Conservation (phyloP, 2,329 filamentous ascomycete genomes). For the Neurospora sp. region DNA sequence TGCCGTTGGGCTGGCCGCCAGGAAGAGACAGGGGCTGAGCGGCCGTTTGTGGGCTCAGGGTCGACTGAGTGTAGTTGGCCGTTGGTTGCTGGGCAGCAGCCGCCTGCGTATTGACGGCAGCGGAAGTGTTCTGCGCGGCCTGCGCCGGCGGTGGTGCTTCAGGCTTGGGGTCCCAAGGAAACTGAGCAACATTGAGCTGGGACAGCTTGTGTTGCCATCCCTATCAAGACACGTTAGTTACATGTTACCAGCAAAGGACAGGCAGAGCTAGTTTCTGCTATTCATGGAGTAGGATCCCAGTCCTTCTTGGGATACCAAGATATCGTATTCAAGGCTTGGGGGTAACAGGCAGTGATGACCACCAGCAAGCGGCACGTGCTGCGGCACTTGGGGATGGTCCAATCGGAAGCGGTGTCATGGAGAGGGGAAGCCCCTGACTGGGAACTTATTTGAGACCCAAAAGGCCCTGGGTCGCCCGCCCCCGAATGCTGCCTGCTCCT, state of each 20-base stretch:
- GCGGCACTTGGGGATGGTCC: conserved; percentile 7
- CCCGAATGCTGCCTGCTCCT: conserved; percentile 26
- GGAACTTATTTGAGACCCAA: conserved; percentile 40
- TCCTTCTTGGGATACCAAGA: neutral
- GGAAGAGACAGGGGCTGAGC: conserved; percentile 20
- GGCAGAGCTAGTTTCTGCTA: neutral
- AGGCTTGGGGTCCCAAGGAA: conserved; percentile 90
- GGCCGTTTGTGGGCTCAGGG: conserved; percentile 25
- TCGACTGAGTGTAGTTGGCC: conserved; percentile 24
- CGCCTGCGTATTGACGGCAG: conserved; percentile 24
- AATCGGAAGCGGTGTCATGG: conserved; percentile 19
- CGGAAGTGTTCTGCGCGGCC: conserved; percentile 6
- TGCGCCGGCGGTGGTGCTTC: conserved; percentile 39
- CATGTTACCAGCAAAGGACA: conserved; percentile 13
- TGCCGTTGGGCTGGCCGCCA: conserved; percentile 20
- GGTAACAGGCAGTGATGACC: neutral
- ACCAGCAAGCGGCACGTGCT: conserved; percentile 11
- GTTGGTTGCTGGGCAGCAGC: conserved; percentile 13
- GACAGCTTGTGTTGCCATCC: conserved; percentile 92
- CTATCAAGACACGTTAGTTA: conserved; percentile 34
- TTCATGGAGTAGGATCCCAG: neutral
- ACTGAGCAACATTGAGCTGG: conserved; percentile 71
- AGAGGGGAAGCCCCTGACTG: conserved; percentile 16
- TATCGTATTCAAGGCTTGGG: neutral
- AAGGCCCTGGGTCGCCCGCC: conserved; percentile 41